phyloP scores from a whole-genome alignment of 2,329 filamentous ascomycete genomes.

The Xylaria sp. region DNA sequence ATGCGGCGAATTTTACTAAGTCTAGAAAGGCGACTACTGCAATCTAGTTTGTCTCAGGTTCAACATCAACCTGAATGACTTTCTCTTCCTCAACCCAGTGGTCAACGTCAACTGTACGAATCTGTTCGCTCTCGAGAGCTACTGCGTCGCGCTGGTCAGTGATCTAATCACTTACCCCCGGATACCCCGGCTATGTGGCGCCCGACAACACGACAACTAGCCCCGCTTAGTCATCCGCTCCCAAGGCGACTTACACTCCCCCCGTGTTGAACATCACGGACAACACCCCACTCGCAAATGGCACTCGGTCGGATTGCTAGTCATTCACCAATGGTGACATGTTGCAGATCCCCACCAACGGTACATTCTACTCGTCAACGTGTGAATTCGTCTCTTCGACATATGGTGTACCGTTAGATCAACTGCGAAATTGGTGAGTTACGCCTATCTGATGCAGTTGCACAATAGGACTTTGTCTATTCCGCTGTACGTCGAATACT shows the following conservation, averaged over 20 bases:
- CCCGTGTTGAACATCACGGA: neutral
- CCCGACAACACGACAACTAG: neutral
- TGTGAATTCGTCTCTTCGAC: neutral
- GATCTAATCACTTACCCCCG: neutral
- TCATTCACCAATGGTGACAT: neutral
- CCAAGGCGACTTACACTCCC: neutral
- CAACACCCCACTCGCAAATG: neutral
- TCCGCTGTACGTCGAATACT: neutral
- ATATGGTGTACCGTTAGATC: neutral
- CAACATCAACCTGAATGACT: neutral
- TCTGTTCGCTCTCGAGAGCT: slow-evolving; percentile 9
- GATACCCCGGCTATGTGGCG: neutral
- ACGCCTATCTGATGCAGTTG: neutral
- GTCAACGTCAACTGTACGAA: slow-evolving; percentile 11
- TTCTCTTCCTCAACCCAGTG: slow-evolving; percentile 1
- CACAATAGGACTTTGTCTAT: neutral
- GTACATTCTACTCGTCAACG: neutral
- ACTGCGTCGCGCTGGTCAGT: neutral
- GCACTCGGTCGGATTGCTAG: neutral
- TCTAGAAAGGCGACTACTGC: neutral
- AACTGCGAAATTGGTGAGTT: neutral
- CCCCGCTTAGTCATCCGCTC: neutral
- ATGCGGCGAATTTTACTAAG: neutral
- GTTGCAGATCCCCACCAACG: neutral
- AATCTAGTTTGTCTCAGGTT: neutral